Evolutionary conservation across 2,329 filamentous ascomycete genomes (phyloP), one percentile per base, ranked within the genome.

Genomic region (Diaporthe nobilis): DNA sequence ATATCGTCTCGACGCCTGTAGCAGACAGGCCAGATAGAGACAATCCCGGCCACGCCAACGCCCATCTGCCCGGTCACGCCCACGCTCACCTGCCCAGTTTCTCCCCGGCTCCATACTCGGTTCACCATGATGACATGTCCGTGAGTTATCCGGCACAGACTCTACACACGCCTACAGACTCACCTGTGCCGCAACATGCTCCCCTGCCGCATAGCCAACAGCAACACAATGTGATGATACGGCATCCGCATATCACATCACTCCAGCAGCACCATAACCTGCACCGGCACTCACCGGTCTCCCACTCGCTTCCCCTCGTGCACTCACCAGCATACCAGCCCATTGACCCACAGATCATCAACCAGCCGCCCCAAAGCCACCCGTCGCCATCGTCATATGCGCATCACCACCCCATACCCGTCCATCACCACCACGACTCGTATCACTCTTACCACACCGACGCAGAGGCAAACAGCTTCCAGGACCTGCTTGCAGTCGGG

Each of bases 331-430:
- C 86, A 39, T 89, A 88, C 80, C 88, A 90, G 72, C 90, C 89
- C 37, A 91, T 91, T 81, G 89, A 91, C 79, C 89, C 90, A n/a
- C 89, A 89, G 78, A 90, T 91, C 72, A 90, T 91, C 78, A 87
- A 85, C 61, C 86, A 88, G 71, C 79, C 83, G 1, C 78, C 81
- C 79, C 34, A 80, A 82, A 51, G 79, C 81, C 39, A 79, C 77
- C 39, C 81, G 79, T 60, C 80, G 65, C 81, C 71, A 82, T 74
- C 80, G 81, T 71, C 78, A 77, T 60, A 71, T 71, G 28, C 82
- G 78, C 77, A 80, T 37, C 77, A 79, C 49, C 77, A 79, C 20
- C 77, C 77, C 10, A 79, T 79, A 10, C 80, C 81, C 17, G 81
- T 81, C 20, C 78, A 78, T 51, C 57, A 81, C 47, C 80, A 80